Evolutionary conservation across 176 grass and related monocot species (phyloP).

Genomic region (Hsuehochloa calcarea): DNA sequence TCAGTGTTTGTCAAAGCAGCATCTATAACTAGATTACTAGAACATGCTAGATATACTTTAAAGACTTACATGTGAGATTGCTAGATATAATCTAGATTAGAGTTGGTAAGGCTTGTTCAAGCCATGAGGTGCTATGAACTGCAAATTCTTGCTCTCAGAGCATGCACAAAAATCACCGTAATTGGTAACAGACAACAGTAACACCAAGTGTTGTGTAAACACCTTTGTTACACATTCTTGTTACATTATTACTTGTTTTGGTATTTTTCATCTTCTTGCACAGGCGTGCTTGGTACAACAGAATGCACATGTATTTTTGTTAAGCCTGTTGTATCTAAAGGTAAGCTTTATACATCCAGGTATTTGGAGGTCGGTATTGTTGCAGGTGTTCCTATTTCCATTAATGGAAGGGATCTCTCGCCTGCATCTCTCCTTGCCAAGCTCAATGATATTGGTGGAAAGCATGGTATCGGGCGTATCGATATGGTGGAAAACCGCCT

Average conservation of each 20-base stretch:
- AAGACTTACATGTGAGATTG: background rate
- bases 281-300: background rate
- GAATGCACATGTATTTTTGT: background rate
- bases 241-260: conserved; percentile 1
- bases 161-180: background rate
- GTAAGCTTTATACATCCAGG: conserved; percentile 36
- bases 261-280: background rate
- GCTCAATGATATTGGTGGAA: conserved; percentile 83
- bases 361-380: conserved; percentile 82
- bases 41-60: background rate
- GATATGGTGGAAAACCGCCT: conserved; percentile 96
- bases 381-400: conserved; percentile 74
- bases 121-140: background rate
- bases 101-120: background rate
- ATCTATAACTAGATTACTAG: too few species aligned
- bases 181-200: background rate
- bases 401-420: conserved; percentile 67
- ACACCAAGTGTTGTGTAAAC: background rate
- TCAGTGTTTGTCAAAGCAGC: too few species aligned
- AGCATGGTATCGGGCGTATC: conserved; percentile 72
- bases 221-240: background rate
- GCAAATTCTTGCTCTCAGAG: background rate
- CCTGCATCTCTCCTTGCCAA: conserved; percentile 71
- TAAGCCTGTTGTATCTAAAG: conserved; percentile 5
- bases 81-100: background rate